phyloP scores from a whole-genome alignment of 164 flowering plant species.

The Taxillus chinensis region DNA sequence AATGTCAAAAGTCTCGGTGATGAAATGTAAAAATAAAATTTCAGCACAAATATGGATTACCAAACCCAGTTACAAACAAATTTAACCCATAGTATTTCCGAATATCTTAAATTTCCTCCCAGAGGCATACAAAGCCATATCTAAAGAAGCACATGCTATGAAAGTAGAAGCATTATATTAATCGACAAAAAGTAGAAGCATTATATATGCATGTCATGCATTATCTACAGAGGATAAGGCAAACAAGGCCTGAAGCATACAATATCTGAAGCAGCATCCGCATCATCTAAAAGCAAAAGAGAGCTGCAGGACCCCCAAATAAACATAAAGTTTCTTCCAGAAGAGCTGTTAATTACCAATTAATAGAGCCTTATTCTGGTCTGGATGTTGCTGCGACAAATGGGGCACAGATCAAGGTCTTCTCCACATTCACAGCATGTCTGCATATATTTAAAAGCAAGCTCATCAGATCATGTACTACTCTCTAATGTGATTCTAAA shows the following conservation, averaged over 20 bases:
- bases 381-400: conserved; percentile 35
- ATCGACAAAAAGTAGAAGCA: no score
- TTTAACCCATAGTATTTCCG: no score
- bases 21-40: no score
- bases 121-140: no score
- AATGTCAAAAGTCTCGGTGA: no score
- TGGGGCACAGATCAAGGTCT: conserved; percentile 37
- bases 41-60: no score
- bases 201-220: no score
- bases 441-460: conserved; percentile 18
- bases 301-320: background rate
- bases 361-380: conserved; percentile 51
- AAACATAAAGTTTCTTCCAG: background rate
- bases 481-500: background rate
- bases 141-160: no score
- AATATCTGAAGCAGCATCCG: background rate
- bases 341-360: background rate
- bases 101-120: no score
- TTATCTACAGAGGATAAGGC: background rate
- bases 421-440: conserved; percentile 55
- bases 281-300: background rate
- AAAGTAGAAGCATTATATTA: no score
- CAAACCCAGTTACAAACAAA: no score
- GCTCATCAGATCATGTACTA: background rate
- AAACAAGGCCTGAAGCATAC: background rate